Conservation (phyloP, 83 land plant species). For the Larix sibirica region DNA sequence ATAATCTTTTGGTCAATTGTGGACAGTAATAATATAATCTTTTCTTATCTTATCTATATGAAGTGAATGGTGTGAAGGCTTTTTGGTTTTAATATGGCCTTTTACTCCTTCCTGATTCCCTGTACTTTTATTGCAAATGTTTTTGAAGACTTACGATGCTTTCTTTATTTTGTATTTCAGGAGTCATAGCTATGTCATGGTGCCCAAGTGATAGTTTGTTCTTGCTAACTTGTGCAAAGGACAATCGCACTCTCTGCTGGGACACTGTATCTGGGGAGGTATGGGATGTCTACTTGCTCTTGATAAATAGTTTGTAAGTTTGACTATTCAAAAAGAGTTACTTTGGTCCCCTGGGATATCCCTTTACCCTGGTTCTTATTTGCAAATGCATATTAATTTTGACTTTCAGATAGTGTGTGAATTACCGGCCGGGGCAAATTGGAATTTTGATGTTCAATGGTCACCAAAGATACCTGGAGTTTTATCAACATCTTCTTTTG, state of each 20-base stretch:
- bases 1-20: too few relatives aligned
- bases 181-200: constrained; percentile 97
- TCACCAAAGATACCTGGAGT: constrained; percentile 93
- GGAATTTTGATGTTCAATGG: constrained; percentile 99
- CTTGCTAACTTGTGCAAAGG: constrained; percentile 90
- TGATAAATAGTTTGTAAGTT: neutral
- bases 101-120: neutral
- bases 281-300: neutral
- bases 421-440: constrained; percentile 81
- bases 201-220: constrained; percentile 87
- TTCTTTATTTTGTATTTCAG: constrained; percentile 34
- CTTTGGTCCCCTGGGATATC: neutral
- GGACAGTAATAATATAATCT: too few relatives aligned
- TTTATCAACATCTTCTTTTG: constrained; percentile 92
- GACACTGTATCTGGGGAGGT: constrained; percentile 95
- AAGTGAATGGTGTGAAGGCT: neutral
- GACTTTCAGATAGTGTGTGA: constrained; percentile 75
- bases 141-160: neutral
- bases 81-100: neutral
- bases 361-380: constrained; percentile 2
- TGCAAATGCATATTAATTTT: neutral
- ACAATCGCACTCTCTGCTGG: constrained; percentile 97
- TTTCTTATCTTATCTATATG: neutral
- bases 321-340: neutral
- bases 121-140: neutral